phyloP scores from a whole-genome alignment of 495 filamentous ascomycete genomes.

The Staphylotrichum longicolle region DNA sequence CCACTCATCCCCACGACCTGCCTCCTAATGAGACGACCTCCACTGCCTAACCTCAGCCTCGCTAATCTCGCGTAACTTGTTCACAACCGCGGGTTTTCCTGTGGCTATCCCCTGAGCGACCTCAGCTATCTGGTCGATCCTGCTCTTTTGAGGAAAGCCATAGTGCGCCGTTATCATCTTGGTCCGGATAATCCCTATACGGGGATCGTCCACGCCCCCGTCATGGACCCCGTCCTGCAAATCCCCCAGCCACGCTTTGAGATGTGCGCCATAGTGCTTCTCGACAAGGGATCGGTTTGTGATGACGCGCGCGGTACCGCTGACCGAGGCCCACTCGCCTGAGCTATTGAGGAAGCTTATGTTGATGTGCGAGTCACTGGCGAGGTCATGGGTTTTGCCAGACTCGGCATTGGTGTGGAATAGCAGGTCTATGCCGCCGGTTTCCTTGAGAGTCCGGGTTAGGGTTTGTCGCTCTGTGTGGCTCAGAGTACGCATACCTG shows the following conservation, averaged over 20 bases:
- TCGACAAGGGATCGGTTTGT: constrained; percentile 64
- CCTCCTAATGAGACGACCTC: constrained; percentile 37
- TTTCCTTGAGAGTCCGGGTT: constrained; percentile 52
- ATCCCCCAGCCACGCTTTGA: constrained; percentile 90
- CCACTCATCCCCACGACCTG: too few species aligned
- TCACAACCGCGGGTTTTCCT: constrained; percentile 69
- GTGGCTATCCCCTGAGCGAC: constrained; percentile 71
- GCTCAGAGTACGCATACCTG: constrained; percentile 62
- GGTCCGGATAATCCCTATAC: constrained; percentile 70
- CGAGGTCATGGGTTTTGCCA: constrained; percentile 84
- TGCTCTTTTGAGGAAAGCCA: constrained; percentile 50
- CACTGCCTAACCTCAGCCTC: constrained; percentile 61
- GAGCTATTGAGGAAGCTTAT: constrained; percentile 76
- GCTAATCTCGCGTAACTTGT: constrained; percentile 74
- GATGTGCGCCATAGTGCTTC: constrained; percentile 71
- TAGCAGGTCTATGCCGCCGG: constrained; percentile 76
- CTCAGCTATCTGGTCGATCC: constrained; percentile 62
- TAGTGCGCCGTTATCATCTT: constrained; percentile 63
- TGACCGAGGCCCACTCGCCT: constrained; percentile 75
- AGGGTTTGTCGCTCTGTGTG: not conserved
- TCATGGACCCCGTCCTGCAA: constrained; percentile 85
- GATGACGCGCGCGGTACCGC: constrained; percentile 65
- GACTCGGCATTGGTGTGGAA: constrained; percentile 95
- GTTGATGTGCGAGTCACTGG: constrained; percentile 75
- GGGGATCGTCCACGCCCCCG: constrained; percentile 74